Evolutionary conservation across 805 yeast species (phyloP), one percentile per base, ranked within the genome.

Genomic region (Starmerella stigmatis): DNA sequence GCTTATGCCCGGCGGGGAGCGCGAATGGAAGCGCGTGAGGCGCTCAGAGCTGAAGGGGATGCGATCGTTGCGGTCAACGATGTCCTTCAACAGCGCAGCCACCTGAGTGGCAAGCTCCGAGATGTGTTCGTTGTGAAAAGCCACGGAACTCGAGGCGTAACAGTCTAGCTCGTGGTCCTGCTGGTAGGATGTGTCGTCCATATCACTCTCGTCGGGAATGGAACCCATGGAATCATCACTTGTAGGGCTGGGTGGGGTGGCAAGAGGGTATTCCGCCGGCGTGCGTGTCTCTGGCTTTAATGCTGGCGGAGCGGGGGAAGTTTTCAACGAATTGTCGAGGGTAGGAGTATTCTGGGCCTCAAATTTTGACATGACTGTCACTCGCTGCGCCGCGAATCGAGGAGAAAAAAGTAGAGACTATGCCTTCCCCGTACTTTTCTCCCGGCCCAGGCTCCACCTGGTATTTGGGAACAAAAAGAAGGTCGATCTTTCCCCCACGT

Each of bases 1-100:
- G 5, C 94, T 80, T 35, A 89, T 89, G 15, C 74, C 74, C 0
- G 98, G 97, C 3, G 96, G 94, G 0, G 89, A 79, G 50, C 96
- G 72, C 4, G 96, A 86, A 62, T 89, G 98, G 62, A 89, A 89
- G 52, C 97, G 68, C 1, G 98, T 89, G 43, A 92, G 70, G 23
- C 61, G 58, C 16, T 60, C 60, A 8, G 63, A 57, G 44, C 52
- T 63, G 46, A 60, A 64, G 32, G 70, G 67, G 20, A 57, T 55
- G 23, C 56, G 66, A 64, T 89, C 97, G 60, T 89, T 89, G 27
- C 84, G 70, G 20, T 68, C 63, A 12, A 88, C 84, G 20, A 89
- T 70, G 32, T 84, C 81, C 38, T 75, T 71, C 22, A 92, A 66
- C 92, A 88, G 85, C 44, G 95, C 68, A 1, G 94, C 69, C 26